Conservation (phyloP, 768 basidiomycete species). For the Tephrocybe sp. region DNA sequence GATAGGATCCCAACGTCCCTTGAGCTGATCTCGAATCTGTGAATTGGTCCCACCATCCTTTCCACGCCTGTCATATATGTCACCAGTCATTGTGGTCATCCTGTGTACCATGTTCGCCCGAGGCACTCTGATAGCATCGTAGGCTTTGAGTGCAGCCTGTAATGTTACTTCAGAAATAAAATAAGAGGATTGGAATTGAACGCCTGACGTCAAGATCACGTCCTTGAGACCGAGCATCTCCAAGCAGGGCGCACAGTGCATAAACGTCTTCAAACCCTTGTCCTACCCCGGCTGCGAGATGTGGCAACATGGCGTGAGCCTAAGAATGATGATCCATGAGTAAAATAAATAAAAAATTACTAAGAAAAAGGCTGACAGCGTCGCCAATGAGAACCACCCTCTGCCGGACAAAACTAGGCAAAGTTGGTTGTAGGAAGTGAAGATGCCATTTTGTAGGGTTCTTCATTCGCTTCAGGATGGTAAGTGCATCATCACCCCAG, state of each 20-base stretch:
- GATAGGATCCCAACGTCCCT: conserved; percentile 45
- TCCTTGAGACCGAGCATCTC: conserved; percentile 37
- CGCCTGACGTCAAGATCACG: conserved; percentile 40
- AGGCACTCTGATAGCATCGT: conserved; percentile 43
- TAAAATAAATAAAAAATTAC: neutral
- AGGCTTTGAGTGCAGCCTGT: conserved; percentile 46
- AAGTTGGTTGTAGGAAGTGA: conserved; percentile 45
- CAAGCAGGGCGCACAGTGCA: conserved; percentile 44
- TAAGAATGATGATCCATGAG: conserved; percentile 13
- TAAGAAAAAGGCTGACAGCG: conserved; percentile 35
- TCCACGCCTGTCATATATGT: conserved; percentile 43
- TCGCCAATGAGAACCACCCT: conserved; percentile 54
- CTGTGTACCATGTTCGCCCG: conserved; percentile 51
- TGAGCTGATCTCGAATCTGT: conserved; percentile 33
- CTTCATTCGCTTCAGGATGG: conserved; percentile 41
- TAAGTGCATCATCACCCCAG: conserved; percentile 45
- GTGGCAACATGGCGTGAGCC: conserved; percentile 62
- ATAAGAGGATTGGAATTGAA: neutral
- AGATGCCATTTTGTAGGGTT: conserved; percentile 53
- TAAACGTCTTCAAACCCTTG: conserved; percentile 61
- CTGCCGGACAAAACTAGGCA: conserved; percentile 42
- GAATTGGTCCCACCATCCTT: conserved; percentile 27
- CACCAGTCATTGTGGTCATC: conserved; percentile 40
- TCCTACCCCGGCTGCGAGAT: conserved; percentile 57
- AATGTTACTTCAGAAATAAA: neutral